Base-by-base conservation (phyloP, 2,329 filamentous ascomycete species). In the Monilinia fructigena region DNA sequence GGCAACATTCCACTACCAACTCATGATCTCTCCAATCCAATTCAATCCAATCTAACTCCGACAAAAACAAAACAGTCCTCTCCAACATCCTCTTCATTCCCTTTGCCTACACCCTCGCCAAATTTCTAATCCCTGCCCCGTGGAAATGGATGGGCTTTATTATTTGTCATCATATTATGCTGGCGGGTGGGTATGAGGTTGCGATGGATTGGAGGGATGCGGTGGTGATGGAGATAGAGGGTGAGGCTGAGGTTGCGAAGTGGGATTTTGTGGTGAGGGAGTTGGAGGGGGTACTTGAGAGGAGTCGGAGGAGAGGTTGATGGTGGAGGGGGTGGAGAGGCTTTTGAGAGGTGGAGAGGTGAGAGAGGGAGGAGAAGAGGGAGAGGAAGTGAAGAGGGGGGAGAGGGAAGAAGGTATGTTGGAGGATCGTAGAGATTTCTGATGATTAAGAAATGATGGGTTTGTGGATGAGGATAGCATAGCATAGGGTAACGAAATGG, bases 81-180 rank as follows among this genome's bases (percentile, higher is more conserved):
- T 66, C 62, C 60, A 63, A 70, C 4, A 28, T 68, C 62, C 4
- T 68, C 66, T 4, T 70, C 12, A 16, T 72, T 2, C 70, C 70
- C 2, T 4, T 66, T 20, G 10, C 69, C 26, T 65, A 66, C 54
- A 4, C 60, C 4, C 35, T 72, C 18, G 63, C 68, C 6, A n/a
- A 23, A 35, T 38, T 8, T 20, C 14, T 26, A 3, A 7, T 38
- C 4, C 45, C 45, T 0, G 8, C 7, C 8, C 58, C 45, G 14
- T 60, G 42, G 42, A 28, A 20, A 8, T 60, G 58, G 58, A 10
- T 38, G n/a, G 45, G 7, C 1, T 60, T 60, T 48, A 38, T 60
- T 12, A 6, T 60, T 18, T 48, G 12, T 48, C 47, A 52, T 28
- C 59, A 56, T 18, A 11, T 60, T 47, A 55, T 63, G 40, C 42